Base-by-base conservation (phyloP, 208 protist species). In the Trypanosoma conorhini region DNA sequence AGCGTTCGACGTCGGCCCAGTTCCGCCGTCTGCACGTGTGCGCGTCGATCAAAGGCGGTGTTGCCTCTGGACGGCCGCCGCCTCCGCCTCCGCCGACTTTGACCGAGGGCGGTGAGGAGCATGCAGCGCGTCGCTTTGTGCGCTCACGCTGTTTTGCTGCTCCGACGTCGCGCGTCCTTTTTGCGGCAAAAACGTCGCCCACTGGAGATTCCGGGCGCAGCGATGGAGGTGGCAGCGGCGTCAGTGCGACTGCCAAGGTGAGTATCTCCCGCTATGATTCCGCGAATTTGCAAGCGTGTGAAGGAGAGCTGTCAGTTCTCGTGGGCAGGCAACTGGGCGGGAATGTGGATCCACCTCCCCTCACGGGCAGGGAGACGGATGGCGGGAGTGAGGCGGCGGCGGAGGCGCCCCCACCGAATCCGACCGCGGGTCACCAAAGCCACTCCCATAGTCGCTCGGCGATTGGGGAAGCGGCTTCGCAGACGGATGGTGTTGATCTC, bases 71-170 rank as follows among this genome's bases (percentile, higher is more conserved):
- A 21, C 2, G 28, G 46, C 50, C 54, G 15, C 54, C 66, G 7
- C 66, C 55, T 59, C 67, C 67, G n/a, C 67, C 67, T 50, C 59
- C 44, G 19, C 30, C 66, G 22, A 9, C 35, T 19, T 33, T 42
- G 26, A 21, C 28, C 15, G 21, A 33, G 2, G 10, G 15, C 7
- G n/a, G n/a, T 17, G 33, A 42, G 17, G 33, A 58, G 5, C 17
- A 31, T 50, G 12, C 64, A 50, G 15, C 21, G 17, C 13, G 10
- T 17, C 30, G 35, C 21, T 62, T 62, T 70, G 52, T 54, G 17
- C 52, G 56, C 8, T 31, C 10, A 24, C 9, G 9, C 7, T 40
- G 24, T 31, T 57, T 31, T 58, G 38, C 54, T 42, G 10, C 57
- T 1, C 22, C 67, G 2, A 61, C 10, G 10, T 5, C 21, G 8